Evolutionary conservation across 192 early-diverging fungal genomes (phyloP).

Genomic region (Spizellomyces sp.): DNA sequence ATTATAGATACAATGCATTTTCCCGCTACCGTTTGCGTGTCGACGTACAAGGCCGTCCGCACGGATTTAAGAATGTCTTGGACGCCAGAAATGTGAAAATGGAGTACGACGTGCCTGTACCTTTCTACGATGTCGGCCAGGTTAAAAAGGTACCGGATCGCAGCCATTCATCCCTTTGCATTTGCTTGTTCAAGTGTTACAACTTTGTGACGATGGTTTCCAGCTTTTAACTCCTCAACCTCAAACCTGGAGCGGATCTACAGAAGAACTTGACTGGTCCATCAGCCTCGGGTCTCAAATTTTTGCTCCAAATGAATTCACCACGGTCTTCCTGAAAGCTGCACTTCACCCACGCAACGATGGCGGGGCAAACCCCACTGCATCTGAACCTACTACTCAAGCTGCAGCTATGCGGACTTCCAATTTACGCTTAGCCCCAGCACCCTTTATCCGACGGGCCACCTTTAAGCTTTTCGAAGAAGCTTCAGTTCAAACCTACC

Average conservation of each 20-base stretch:
- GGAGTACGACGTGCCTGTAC: slow-evolving; percentile 26
- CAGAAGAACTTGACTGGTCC: slow-evolving; percentile 31
- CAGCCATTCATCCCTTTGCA: background rate
- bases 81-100: slow-evolving; percentile 7
- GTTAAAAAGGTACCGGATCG: background rate
- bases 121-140: slow-evolving; percentile 17
- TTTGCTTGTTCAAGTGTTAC: background rate
- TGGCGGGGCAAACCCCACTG: slow-evolving; percentile 9
- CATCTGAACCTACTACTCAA: slow-evolving; percentile 13
- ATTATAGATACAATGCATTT: slow-evolving; percentile 22
- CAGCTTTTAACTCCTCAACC: slow-evolving; percentile 23
- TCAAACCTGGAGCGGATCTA: slow-evolving; percentile 22
- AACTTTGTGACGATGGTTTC: background rate
- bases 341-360: slow-evolving; percentile 15
- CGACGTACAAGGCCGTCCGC: slow-evolving; percentile 22
- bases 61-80: slow-evolving; percentile 12
- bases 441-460: slow-evolving; percentile 26
- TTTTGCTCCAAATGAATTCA: slow-evolving; percentile 18
- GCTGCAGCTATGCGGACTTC: slow-evolving; percentile 11
- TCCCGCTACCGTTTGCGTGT: slow-evolving; percentile 28
- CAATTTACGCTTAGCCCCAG: background rate
- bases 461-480: slow-evolving; percentile 22
- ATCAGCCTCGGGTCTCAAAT: slow-evolving; percentile 13
- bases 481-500: slow-evolving; percentile 11
- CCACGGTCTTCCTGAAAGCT: slow-evolving; percentile 7